phyloP scores from a whole-genome alignment of 805 yeast genomes.

The Starmerella powellii region DNA sequence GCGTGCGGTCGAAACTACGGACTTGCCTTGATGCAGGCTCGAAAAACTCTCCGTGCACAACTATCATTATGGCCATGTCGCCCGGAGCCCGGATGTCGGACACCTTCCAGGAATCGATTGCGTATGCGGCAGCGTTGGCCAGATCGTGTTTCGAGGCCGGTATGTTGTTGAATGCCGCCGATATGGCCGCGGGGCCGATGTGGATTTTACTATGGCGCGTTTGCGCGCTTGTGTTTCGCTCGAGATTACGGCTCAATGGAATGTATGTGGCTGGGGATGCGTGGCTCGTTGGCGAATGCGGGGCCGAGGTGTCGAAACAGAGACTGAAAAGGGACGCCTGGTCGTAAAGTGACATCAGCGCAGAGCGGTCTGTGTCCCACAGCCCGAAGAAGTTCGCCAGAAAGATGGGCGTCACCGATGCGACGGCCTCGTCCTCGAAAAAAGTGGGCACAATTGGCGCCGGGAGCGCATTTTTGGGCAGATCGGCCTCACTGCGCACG shows the following conservation, averaged over 20 bases:
- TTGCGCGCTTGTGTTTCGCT: slow-evolving; percentile 42
- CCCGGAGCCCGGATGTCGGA: slow-evolving; percentile 43
- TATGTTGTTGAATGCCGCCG: slow-evolving; percentile 46
- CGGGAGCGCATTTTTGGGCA: slow-evolving; percentile 30
- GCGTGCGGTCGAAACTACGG: slow-evolving; percentile 77
- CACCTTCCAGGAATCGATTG: slow-evolving; percentile 57
- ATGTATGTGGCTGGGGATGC: slow-evolving; percentile 1
- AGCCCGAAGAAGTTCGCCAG: slow-evolving; percentile 58
- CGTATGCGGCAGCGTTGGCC: slow-evolving; percentile 50
- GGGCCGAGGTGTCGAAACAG: slow-evolving; percentile 61
- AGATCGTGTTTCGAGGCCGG: slow-evolving; percentile 75
- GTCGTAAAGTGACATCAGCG: slow-evolving; percentile 62
- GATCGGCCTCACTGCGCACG: slow-evolving; percentile 59
- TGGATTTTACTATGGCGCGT: slow-evolving; percentile 46
- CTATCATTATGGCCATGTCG: slow-evolving; percentile 63
- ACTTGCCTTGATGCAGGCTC: slow-evolving; percentile 41
- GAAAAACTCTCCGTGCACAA: slow-evolving; percentile 73
- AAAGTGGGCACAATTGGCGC: slow-evolving; percentile 47
- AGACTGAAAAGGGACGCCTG: slow-evolving; percentile 74
- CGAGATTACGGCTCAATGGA: slow-evolving; percentile 38
- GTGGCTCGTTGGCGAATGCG: slow-evolving; percentile 31
- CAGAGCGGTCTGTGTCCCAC: slow-evolving; percentile 72
- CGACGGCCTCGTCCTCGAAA: slow-evolving; percentile 66
- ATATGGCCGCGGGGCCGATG: slow-evolving; percentile 58
- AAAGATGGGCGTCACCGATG: slow-evolving; percentile 62